Conservation (phyloP, 495 filamentous ascomycete genomes). For the Annulohypoxylon maeteangense region DNA sequence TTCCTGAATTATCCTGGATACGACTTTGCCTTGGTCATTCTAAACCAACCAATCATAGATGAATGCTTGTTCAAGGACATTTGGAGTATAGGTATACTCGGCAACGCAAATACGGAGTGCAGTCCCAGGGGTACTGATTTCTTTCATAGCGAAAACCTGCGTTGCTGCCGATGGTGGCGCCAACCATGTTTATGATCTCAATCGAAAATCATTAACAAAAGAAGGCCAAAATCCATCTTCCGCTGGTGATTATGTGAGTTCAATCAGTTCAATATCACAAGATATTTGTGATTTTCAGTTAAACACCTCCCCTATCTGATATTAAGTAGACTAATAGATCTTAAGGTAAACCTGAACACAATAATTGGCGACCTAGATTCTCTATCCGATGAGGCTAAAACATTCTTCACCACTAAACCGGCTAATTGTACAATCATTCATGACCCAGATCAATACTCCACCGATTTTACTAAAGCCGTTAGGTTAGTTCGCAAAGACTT, state of each 20-base stretch:
- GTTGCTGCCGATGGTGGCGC: slow-evolving; percentile 93
- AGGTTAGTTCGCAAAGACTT: slow-evolving; percentile 51
- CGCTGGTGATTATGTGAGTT: slow-evolving; percentile 30
- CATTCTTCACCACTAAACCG: slow-evolving; percentile 67
- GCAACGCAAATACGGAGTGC: neutral
- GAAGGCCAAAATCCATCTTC: neutral
- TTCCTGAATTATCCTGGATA: slow-evolving; percentile 31
- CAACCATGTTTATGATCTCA: slow-evolving; percentile 76
- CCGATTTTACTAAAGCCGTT: slow-evolving; percentile 76
- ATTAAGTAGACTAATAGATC: slow-evolving; percentile 16
- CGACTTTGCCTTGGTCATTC: slow-evolving; percentile 70
- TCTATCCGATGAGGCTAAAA: slow-evolving; percentile 63
- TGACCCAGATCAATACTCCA: slow-evolving; percentile 82
- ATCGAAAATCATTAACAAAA: slow-evolving; percentile 28
- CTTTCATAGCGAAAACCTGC: slow-evolving; percentile 60
- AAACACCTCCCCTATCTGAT: neutral
- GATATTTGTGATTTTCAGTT: neutral
- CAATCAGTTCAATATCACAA: no score
- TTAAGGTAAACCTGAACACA: slow-evolving; percentile 65
- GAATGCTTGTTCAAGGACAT: slow-evolving; percentile 59
- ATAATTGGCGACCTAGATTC: slow-evolving; percentile 95
- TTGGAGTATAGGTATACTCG: slow-evolving; percentile 66
- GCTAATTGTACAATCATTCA: slow-evolving; percentile 65
- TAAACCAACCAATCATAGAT: slow-evolving; percentile 77
- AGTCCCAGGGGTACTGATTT: slow-evolving; percentile 22